Evolutionary conservation across 257 asterid species (phyloP), one percentile per base, ranked within the genome.

Genomic region (Echium plantagineum): DNA sequence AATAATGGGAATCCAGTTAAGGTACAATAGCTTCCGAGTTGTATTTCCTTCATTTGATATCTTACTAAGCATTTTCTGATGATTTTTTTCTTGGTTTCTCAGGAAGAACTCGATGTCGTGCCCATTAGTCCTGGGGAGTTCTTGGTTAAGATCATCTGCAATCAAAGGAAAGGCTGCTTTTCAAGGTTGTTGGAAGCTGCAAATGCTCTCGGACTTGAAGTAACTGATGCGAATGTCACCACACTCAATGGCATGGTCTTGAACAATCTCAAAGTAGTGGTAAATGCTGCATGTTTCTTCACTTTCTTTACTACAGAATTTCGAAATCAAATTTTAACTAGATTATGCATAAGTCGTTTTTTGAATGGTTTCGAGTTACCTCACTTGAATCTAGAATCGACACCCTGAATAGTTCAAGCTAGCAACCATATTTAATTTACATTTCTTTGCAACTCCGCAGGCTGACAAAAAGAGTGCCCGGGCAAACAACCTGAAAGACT

Each of bases 21-120:
- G 84, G 94, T 85, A 22, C 60, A 55, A 20, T 30, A 17, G 17
- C 52, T 28, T 17, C 22, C 9, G n/a, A 46, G 42, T 53, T 53
- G 56, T 66, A 49, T 24, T 2, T 55, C 26, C 26, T 22, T 62
- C 30, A 42, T 42, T 42, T 42, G 17, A 42, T 42, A 4, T 42
- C 28, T 8, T 22, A 20, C 22, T 21, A 22, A 12, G 55, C 32
- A 61, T 52, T 42, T 42, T 26, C 21, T 22, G 38, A 55, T 24
- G 15, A 47, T 28, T 1, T 52, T 67, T 21, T 57, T 15, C 55
- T 15, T 59, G 47, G 61, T 58, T 52, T 59, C 42, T 42, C 32
- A 86, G 91, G 82, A 69, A 21, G 74, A 75, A 62, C 73, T 83
- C 55, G 91, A 87, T 73, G 94, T 90, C 13, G 69, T 55, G 74